Evolutionary conservation across 1,139 yeast genomes (phyloP).

Genomic region (Candida sp.): DNA sequence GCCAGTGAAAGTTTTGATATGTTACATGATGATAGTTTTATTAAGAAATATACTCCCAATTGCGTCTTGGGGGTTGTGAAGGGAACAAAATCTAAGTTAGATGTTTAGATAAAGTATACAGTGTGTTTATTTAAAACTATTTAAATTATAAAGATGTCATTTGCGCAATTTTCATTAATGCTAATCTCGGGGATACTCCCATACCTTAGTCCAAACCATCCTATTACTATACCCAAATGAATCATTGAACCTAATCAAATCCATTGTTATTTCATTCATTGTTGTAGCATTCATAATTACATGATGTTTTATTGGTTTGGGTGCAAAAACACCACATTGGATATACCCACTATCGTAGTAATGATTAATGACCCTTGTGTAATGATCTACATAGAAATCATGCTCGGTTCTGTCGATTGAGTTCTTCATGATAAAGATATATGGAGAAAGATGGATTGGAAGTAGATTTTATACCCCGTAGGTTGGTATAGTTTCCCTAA

Average conservation of each 20-base stretch:
- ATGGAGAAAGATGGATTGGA: too few species aligned
- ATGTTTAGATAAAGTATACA: constrained; percentile 5
- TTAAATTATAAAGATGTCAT: too few species aligned
- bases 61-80: constrained; percentile 50
- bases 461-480: too few species aligned
- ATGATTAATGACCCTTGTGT: not conserved
- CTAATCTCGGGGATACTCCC: not conserved
- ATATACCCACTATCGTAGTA: not conserved
- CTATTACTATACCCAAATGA: not conserved
- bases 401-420: not conserved
- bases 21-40: constrained; percentile 54
- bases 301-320: not conserved
- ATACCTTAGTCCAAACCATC: not conserved
- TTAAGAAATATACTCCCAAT: constrained; percentile 44
- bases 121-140: too few species aligned
- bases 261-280: not conserved
- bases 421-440: too few species aligned
- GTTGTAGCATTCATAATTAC: not conserved
- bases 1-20: constrained; percentile 80
- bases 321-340: not conserved
- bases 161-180: too few species aligned
- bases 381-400: not conserved
- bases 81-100: constrained; percentile 39
- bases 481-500: too few species aligned
- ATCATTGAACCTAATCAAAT: not conserved